Evolutionary conservation across 495 filamentous ascomycete species (phyloP).

Genomic region (Annulohypoxylon stygium): DNA sequence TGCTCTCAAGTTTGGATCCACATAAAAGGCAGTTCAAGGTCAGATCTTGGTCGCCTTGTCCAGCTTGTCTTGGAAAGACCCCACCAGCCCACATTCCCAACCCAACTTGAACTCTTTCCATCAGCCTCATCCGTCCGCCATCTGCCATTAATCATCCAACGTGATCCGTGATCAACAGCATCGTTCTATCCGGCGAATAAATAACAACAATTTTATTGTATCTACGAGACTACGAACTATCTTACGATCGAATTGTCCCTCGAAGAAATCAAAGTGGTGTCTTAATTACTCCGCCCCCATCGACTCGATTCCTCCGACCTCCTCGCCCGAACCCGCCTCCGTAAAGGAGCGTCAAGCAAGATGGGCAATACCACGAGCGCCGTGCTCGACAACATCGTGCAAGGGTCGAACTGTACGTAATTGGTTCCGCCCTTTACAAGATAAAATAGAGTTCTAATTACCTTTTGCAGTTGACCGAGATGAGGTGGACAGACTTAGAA

Average conservation of each 20-base stretch:
- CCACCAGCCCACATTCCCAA: slow-evolving; percentile 42
- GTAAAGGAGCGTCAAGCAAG: slow-evolving; percentile 51
- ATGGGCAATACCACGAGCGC: slow-evolving; percentile 88
- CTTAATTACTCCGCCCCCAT: neutral
- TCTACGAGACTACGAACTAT: neutral
- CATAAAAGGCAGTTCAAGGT: slow-evolving; percentile 31
- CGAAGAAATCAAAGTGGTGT: neutral
- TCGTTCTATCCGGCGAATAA: slow-evolving; percentile 27
- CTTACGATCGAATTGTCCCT: neutral
- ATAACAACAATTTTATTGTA: slow-evolving; percentile 3
- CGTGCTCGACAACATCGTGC: slow-evolving; percentile 94
- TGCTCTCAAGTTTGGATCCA: slow-evolving; percentile 1
- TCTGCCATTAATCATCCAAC: slow-evolving; percentile 8
- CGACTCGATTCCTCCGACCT: neutral
- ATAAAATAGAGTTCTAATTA: slow-evolving; percentile 5
- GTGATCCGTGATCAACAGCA: slow-evolving; percentile 20
- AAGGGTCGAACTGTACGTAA: slow-evolving; percentile 88
- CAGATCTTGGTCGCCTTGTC: slow-evolving; percentile 36
- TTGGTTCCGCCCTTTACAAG: neutral
- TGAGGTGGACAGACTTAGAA: slow-evolving; percentile 93
- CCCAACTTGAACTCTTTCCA: slow-evolving; percentile 29
- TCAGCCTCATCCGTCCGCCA: slow-evolving; percentile 39
- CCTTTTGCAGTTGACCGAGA: slow-evolving; percentile 84
- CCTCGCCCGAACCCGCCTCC: slow-evolving; percentile 31
- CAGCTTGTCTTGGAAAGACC: slow-evolving; percentile 16